Percentiles rank a stretch among this genome's conserved stretches.
Evolutionary conservation across 495 filamentous ascomycete genomes (phyloP).

Genomic region (Peziza echinospora): DNA sequence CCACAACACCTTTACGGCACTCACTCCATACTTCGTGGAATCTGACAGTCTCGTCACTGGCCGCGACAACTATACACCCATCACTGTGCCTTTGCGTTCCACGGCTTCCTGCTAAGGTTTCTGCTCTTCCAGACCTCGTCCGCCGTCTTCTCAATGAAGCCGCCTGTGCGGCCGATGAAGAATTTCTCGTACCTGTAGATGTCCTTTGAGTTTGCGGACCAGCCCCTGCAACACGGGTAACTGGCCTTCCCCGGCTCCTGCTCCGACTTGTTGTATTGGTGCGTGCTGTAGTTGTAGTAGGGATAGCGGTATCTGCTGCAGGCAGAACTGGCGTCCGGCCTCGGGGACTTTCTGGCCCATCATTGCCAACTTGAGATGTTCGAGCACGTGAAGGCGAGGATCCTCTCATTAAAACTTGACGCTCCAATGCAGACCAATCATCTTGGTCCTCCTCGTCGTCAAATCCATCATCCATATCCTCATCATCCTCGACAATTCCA

Average conservation of each 20-base stretch:
- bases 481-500: slow-evolving; percentile 5
- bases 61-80: slow-evolving; percentile 73
- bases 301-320: not conserved
- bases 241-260: not conserved
- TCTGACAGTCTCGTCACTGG: slow-evolving; percentile 82
- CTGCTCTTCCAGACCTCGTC: not conserved
- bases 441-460: slow-evolving; percentile 1
- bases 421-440: not conserved
- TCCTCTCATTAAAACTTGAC: not conserved
- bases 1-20: slow-evolving; percentile 32
- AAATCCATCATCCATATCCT: slow-evolving; percentile 3
- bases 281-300: not conserved
- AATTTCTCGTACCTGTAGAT: not conserved
- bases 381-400: too few species aligned
- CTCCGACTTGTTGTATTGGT: not conserved
- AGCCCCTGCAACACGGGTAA: not conserved
- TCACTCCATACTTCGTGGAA: slow-evolving; percentile 89
- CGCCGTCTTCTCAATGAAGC: not conserved
- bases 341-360: too few species aligned
- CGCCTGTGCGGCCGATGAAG: not conserved
- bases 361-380: too few species aligned
- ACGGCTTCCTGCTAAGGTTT: slow-evolving; percentile 8
- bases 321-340: too few species aligned
- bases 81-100: slow-evolving; percentile 12
- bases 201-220: not conserved